Base-by-base conservation (phyloP, 2,329 filamentous ascomycete species). In the Canariomyces notabilis region DNA sequence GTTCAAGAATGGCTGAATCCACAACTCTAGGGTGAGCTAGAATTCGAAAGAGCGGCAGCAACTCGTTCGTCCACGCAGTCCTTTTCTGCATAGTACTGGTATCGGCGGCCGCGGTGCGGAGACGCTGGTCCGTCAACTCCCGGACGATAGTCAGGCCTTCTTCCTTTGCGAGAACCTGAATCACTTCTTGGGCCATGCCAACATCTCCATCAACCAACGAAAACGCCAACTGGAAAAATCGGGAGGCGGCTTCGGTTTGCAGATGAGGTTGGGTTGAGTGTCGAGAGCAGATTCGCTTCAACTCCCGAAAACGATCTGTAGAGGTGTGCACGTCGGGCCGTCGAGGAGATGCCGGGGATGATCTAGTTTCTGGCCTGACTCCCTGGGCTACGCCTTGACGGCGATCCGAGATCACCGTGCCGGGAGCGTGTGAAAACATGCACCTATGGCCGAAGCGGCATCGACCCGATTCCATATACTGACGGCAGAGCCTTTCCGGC, bases 1-100 rank as follows among this genome's bases (percentile, higher is more conserved):
- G 59, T 42, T 72, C 68, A 12, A 72, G 54, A 0, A 69, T 56
- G 9, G 64, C 61, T 6, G 67, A 71, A 37, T 66, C 61, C 2
- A 62, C 47, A 6, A 68, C 60, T 4, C 57, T 54, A 3, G 56
- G 44, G 20, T 71, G 66, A 1, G 63, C 66, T 11, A 70, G 46
- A 6, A 70, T 36, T 6, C 55, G 48, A 26, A 71, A 66, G 1
- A 71, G 50, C 0, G 63, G 67, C 21, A 50, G 51, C 12, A 68
- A 16, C 31, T 53, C 46, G 18, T 39, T 23, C 29, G 23, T 9
- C 54, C 48, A 55, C 26, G 2, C 52, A 12, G 1, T 16, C 4
- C 22, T 29, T 9, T 9, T 29, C 4, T 29, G 8, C 26, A n/a
- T n/a, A n/a, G n/a, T n/a, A n/a, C n/a, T n/a, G n/a, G 42, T 12